These are phyloP conservation scores for Pseudonectria foliicola DNA, from an alignment of 2,329 filamentous ascomycete species.

Conservation along the genomic window DNA sequence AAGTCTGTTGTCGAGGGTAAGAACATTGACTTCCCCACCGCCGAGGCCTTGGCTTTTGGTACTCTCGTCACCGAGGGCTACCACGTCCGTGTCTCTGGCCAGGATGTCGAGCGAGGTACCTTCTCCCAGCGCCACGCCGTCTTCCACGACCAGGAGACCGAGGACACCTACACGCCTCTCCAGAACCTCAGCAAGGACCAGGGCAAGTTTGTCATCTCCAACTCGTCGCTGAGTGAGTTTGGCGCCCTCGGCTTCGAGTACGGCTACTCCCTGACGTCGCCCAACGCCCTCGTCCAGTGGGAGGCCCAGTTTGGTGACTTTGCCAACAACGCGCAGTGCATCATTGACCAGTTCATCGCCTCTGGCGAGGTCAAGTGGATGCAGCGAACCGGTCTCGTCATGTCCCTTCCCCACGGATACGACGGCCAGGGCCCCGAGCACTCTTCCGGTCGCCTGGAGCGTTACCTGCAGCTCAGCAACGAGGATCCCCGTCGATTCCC, in stretches of 20 bases:
- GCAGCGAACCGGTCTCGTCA: conserved; percentile 91
- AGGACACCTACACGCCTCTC: conserved; percentile 86
- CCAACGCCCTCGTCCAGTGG: conserved; percentile 98
- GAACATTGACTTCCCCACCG: conserved; percentile 96
- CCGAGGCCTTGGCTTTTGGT: conserved; percentile 91
- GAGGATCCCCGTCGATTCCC: conserved; percentile 95
- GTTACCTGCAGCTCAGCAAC: conserved; percentile 94
- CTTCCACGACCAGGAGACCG: conserved; percentile 93
- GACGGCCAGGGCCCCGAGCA: conserved; percentile 98
- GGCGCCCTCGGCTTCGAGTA: conserved; percentile 92
- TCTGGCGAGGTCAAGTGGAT: conserved; percentile 99
- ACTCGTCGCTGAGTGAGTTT: conserved; percentile 74
- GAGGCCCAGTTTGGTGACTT: conserved; percentile 99
- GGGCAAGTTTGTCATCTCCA: conserved; percentile 92
- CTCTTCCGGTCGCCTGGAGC: conserved; percentile 93
- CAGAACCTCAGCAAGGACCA: conserved; percentile 86
- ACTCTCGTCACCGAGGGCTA: conserved; percentile 86
- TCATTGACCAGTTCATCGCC: conserved; percentile 98
- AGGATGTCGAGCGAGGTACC: conserved; percentile 98
- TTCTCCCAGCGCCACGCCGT: conserved; percentile 98
- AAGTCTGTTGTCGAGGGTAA: conserved; percentile 90
- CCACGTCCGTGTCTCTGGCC: conserved; percentile 94
- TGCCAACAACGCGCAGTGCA: conserved; percentile 98
- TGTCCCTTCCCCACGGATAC: conserved; percentile 95
- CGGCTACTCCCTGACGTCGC: conserved; percentile 93